These are phyloP conservation scores for Diddensiella transvaalensis DNA, from an alignment of 805 yeast genomes.

Conservation along the genomic window DNA sequence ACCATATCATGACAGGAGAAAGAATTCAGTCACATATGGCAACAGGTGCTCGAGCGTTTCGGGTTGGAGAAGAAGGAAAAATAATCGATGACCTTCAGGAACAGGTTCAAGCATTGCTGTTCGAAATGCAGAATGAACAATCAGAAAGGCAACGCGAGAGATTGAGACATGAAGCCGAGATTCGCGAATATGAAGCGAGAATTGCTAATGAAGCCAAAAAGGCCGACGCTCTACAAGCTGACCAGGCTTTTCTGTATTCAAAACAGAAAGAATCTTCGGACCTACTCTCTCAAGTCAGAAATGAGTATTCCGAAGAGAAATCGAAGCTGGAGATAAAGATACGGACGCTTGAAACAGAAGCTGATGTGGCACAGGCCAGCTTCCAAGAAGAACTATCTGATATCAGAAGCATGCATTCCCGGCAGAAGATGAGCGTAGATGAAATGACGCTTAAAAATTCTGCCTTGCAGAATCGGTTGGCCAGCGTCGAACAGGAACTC, in stretches of 20 bases:
- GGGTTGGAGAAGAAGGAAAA: constrained; percentile 3
- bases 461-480: constrained; percentile 1
- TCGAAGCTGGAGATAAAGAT: constrained; percentile 30
- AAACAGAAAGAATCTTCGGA: constrained; percentile 33
- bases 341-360: constrained; percentile 38
- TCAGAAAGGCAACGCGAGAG: constrained; percentile 39
- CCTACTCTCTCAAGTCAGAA: constrained; percentile 29
- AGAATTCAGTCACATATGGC: no score
- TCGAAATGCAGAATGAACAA: constrained; percentile 37
- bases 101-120: constrained; percentile 32
- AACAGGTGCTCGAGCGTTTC: not conserved
- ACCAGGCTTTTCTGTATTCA: constrained; percentile 38
- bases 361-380: constrained; percentile 23
- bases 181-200: constrained; percentile 31
- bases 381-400: constrained; percentile 24
- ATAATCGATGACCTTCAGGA: constrained; percentile 21
- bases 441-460: constrained; percentile 5
- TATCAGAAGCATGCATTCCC: not conserved
- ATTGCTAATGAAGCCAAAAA: constrained; percentile 32
- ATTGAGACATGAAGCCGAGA: constrained; percentile 32
- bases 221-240: constrained; percentile 36
- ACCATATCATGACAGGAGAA: no score
- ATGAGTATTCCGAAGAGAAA: constrained; percentile 25
- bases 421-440: not conserved
- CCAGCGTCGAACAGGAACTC: constrained; percentile 9